Conservation (phyloP, 768 basidiomycete species). For the Hydnomerulius pinastri region DNA sequence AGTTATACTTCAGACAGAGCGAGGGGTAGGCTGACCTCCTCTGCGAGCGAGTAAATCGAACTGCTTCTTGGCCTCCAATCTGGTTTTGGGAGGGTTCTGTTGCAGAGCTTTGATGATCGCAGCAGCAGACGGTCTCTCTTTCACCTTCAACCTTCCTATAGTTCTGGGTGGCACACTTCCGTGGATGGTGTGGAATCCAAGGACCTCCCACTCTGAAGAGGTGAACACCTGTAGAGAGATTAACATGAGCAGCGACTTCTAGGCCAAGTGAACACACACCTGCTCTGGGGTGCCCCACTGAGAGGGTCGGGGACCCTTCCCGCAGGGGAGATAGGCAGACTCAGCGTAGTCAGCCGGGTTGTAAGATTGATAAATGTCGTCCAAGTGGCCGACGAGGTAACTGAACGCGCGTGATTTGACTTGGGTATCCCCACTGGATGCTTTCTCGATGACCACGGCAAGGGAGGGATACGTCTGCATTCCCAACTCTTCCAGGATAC, state of each 20-base stretch:
- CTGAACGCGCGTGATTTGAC: slow-evolving; percentile 61
- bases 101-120: slow-evolving; percentile 57
- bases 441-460: slow-evolving; percentile 51
- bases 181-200: slow-evolving; percentile 71
- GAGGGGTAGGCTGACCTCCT: slow-evolving; percentile 39
- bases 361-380: slow-evolving; percentile 55
- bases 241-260: background rate
- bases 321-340: slow-evolving; percentile 75
- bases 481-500: slow-evolving; percentile 68
- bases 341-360: slow-evolving; percentile 50
- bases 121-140: slow-evolving; percentile 60
- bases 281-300: slow-evolving; percentile 65
- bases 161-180: slow-evolving; percentile 48
- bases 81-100: slow-evolving; percentile 50
- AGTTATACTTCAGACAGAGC: background rate
- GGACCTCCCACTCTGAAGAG: slow-evolving; percentile 57
- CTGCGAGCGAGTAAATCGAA: slow-evolving; percentile 66
- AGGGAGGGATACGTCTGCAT: slow-evolving; percentile 66
- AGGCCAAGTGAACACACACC: slow-evolving; percentile 37
- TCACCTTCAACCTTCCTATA: slow-evolving; percentile 59
- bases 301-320: slow-evolving; percentile 40
- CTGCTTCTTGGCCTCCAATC: slow-evolving; percentile 53
- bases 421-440: slow-evolving; percentile 50
- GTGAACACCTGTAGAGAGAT: slow-evolving; percentile 58
- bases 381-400: slow-evolving; percentile 75